A percentile compares a stretch with the other conserved stretches of the same genome.
These are phyloP conservation scores for Moniliella sp. DNA, from an alignment of 1,284 basidiomycete species.

Conservation along the genomic window DNA sequence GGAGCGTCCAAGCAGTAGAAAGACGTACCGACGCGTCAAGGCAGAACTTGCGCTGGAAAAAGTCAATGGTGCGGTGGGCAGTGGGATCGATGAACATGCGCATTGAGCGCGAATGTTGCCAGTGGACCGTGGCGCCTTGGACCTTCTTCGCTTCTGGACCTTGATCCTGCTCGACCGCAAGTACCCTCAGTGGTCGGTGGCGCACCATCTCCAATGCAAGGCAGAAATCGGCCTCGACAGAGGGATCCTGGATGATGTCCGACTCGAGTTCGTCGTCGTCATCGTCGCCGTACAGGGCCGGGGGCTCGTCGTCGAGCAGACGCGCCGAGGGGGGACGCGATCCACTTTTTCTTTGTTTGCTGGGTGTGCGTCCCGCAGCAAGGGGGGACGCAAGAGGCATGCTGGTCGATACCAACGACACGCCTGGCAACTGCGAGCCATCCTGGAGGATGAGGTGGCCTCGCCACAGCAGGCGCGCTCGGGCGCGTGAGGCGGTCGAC, in stretches of 20 bases:
- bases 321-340: too few species aligned
- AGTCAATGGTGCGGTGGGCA: constrained; percentile 10
- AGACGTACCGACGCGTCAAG: too few species aligned
- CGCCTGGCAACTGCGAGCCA: constrained; percentile 17
- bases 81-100: constrained; percentile 13
- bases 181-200: constrained; percentile 13
- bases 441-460: constrained; percentile 18
- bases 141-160: constrained; percentile 1
- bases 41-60: constrained; percentile 20
- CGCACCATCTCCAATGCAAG: constrained; percentile 28
- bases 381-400: constrained; percentile 11
- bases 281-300: too few species aligned
- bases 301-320: too few species aligned
- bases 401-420: constrained; percentile 19
- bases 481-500: too few species aligned
- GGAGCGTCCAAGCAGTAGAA: too few species aligned
- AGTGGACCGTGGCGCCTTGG: constrained; percentile 4
- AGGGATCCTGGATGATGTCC: not conserved
- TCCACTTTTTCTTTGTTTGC: too few species aligned
- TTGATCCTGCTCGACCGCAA: constrained; percentile 3
- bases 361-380: too few species aligned
- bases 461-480: constrained; percentile 20
- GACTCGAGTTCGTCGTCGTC: not conserved
- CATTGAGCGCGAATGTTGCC: constrained; percentile 8
- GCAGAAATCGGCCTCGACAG: constrained; percentile 21